Base-by-base conservation (phyloP, 1,284 basidiomycete species). In the Boletus smithii region DNA sequence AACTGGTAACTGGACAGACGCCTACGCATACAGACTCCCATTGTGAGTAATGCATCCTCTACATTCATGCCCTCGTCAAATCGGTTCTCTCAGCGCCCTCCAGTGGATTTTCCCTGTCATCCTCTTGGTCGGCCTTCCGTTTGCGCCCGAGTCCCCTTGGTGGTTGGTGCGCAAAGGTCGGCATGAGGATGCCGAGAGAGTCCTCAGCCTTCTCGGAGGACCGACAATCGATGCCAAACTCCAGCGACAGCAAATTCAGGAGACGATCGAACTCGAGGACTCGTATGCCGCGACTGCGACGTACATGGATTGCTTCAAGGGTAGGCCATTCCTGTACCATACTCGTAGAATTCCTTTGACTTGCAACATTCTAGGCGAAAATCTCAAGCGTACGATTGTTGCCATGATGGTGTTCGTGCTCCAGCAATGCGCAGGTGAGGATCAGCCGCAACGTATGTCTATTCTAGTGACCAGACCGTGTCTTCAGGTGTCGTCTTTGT, bases 101-200 rank as follows among this genome's bases (percentile, higher is more conserved):
- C 61, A 65, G 36, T 63, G 64, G 59, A 58, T 63, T 14, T 65
- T 63, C 24, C 61, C 64, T 0, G 31, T 54, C 34, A 50, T 62
- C 8, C 53, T 66, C 30, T 45, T 66, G 30, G 27, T 48, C 0
- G 62, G 60, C 11, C 53, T 66, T 22, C 58, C 61, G 0, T 73
- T 78, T 55, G 69, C 80, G 3, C 80, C 81, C 1, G 79, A 84
- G 57, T 80, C 77, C 0, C 82, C 81, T 16, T 75, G 84, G 59
- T 85, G 79, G 79, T 68, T 83, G 10, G 72, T 83, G 29, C 73
- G 73, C 24, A 75, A 75, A 47, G 79, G 77, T 5, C 67, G 75
- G 4, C 61, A 68, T 3, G 75, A 78, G 5, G 74, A 81, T 30
- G 80, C 82, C 0, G 67, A 69, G 37, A 63, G 55, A 5, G 71